phyloP scores from a whole-genome alignment of 2,329 filamentous ascomycete genomes.

The Cercospora sp. region DNA sequence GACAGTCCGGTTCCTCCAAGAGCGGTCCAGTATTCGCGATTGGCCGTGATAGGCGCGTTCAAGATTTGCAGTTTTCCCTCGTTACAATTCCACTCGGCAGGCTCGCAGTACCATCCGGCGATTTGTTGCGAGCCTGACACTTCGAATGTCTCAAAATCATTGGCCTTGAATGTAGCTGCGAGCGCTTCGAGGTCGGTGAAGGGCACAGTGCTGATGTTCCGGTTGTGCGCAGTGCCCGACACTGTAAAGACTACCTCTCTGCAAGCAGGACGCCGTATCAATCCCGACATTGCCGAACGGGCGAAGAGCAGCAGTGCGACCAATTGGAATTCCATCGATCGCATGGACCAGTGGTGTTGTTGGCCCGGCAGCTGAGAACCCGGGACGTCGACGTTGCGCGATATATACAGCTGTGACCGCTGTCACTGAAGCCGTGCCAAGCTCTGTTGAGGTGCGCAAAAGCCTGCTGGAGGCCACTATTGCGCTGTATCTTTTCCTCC shows the following conservation, averaged over 20 bases:
- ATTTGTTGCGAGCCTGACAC: slow-evolving; percentile 16
- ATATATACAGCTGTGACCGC: background rate
- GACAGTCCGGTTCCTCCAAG: slow-evolving; percentile 16
- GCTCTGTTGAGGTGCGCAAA: background rate
- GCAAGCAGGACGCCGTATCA: background rate
- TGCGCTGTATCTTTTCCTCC: background rate
- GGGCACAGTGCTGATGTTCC: slow-evolving; percentile 16
- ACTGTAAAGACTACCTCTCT: slow-evolving; percentile 18
- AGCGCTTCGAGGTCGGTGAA: slow-evolving; percentile 13
- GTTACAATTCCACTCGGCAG: background rate
- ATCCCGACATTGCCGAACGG: background rate
- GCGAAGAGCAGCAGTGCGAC: background rate
- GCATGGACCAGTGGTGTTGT: background rate
- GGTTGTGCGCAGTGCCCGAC: slow-evolving; percentile 16
- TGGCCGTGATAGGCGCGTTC: slow-evolving; percentile 16
- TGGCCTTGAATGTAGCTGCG: slow-evolving; percentile 2
- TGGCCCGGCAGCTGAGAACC: background rate
- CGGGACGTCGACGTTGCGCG: background rate
- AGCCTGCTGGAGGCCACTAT: background rate
- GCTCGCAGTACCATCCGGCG: slow-evolving; percentile 21
- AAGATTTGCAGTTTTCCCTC: slow-evolving; percentile 19
- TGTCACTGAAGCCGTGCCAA: background rate
- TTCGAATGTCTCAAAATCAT: slow-evolving; percentile 8
- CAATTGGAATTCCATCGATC: background rate
- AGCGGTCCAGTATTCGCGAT: slow-evolving; percentile 21